Percentiles rank a stretch among this genome's conserved stretches.
Conservation (phyloP, 2,329 filamentous ascomycete genomes). For the Scytalidium sp. region DNA sequence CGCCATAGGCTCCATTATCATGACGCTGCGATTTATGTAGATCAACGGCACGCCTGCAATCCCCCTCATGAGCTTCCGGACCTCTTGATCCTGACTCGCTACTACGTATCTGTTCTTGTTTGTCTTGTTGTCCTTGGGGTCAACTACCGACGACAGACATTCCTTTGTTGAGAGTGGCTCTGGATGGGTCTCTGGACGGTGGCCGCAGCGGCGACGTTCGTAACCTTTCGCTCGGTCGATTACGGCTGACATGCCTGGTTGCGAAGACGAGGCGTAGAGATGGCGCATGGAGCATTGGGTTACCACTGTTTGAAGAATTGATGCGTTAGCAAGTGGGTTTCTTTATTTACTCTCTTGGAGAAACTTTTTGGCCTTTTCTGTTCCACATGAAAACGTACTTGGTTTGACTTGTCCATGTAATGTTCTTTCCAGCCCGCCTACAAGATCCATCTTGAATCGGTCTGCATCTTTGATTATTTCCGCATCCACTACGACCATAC, state of each 20-base stretch:
- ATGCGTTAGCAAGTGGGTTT: background rate
- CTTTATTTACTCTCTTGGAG: conserved; percentile 1
- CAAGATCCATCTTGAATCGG: conserved; percentile 86
- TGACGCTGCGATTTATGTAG: conserved; percentile 76
- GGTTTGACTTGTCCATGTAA: conserved; percentile 84
- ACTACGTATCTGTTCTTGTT: conserved; percentile 82
- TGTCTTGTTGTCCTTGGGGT: conserved; percentile 65
- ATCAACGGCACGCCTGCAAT: conserved; percentile 72
- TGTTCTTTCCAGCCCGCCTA: conserved; percentile 73
- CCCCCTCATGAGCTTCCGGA: conserved; percentile 61
- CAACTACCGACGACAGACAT: conserved; percentile 73
- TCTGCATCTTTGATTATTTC: conserved; percentile 80
- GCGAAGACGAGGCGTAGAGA: conserved; percentile 62
- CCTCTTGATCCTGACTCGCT: conserved; percentile 66
- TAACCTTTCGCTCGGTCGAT: conserved; percentile 73
- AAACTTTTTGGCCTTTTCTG: background rate
- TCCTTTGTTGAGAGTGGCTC: conserved; percentile 67
- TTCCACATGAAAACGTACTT: conserved; percentile 45
- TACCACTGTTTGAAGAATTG: conserved; percentile 57
- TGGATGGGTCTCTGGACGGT: conserved; percentile 69
- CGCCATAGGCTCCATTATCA: conserved; percentile 78
- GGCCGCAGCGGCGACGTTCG: conserved; percentile 75
- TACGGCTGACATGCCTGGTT: conserved; percentile 46
- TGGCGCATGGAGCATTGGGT: conserved; percentile 80
- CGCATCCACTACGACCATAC: conserved; percentile 62